A percentile compares a stretch with the other conserved stretches of the same genome.
Conservation (phyloP, 225 moss, liverwort and hornwort species). For the Pseudisothecium myosuroides region DNA sequence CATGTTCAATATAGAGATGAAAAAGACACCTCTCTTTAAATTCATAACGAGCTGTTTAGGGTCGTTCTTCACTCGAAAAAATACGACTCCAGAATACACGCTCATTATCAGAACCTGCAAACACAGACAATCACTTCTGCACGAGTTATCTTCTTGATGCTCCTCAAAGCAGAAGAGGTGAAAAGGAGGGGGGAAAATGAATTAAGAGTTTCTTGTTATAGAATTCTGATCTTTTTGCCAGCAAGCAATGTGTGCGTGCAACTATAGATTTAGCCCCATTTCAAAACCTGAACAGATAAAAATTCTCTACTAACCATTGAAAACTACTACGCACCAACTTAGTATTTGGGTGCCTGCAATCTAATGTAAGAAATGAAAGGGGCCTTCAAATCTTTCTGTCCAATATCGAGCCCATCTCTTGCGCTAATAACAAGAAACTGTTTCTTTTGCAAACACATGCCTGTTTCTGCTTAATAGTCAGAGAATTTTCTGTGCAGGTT, state of each 20-base stretch:
- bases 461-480: not conserved
- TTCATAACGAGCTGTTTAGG: constrained; percentile 53
- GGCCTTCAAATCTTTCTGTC: not conserved
- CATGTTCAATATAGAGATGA: constrained; percentile 73
- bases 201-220: not conserved
- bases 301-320: not conserved
- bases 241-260: not conserved
- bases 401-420: not conserved
- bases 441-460: not conserved
- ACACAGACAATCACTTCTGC: not conserved
- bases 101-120: constrained; percentile 67
- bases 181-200: not conserved
- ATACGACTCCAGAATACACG: constrained; percentile 46
- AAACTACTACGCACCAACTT: not conserved
- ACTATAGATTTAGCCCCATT: not conserved
- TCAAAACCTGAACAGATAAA: not conserved
- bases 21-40: constrained; percentile 58
- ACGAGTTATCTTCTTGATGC: not conserved
- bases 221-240: not conserved
- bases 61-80: constrained; percentile 44
- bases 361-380: not conserved
- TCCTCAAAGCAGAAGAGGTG: not conserved
- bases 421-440: not conserved
- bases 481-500: not conserved
- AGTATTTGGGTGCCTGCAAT: not conserved